phyloP scores from a whole-genome alignment of 345 rosid species.

The Barbarea vulgaris region DNA sequence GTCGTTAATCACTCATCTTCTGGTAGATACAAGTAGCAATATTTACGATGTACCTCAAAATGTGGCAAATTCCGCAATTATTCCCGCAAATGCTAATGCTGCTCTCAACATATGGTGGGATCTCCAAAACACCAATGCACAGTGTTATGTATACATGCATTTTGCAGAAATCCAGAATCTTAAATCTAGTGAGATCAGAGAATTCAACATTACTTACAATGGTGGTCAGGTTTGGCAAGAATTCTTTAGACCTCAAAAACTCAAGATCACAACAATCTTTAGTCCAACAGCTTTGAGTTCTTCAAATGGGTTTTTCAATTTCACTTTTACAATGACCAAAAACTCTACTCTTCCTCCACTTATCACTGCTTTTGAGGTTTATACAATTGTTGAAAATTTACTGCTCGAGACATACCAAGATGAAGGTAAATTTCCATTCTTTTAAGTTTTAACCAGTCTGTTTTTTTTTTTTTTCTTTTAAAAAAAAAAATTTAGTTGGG shows the following conservation, averaged over 20 bases:
- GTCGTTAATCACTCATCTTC: conserved; percentile 5
- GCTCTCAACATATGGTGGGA: conserved; percentile 17
- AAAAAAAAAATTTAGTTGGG: not conserved
- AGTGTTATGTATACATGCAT: conserved; percentile 48
- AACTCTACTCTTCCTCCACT: conserved; percentile 46
- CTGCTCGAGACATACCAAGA: conserved; percentile 37
- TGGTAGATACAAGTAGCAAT: not conserved
- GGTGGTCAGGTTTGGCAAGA: conserved; percentile 27
- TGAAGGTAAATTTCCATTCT: conserved; percentile 38
- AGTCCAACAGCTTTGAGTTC: conserved; percentile 23
- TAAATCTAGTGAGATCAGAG: conserved; percentile 35
- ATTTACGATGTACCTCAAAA: conserved; percentile 35
- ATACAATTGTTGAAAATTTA: conserved; percentile 29
- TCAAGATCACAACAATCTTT: conserved; percentile 36
- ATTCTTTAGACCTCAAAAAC: conserved; percentile 32
- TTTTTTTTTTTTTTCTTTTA: not conserved
- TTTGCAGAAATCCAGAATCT: conserved; percentile 47
- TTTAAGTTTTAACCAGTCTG: not conserved
- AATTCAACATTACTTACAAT: conserved; percentile 38
- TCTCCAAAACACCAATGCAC: not conserved
- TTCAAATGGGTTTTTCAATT: conserved; percentile 21
- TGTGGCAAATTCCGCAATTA: conserved; percentile 35
- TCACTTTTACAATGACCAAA: conserved; percentile 29
- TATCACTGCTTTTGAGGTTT: conserved; percentile 48
- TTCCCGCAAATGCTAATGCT: conserved; percentile 28